Evolutionary conservation across 176 grass and related monocot genomes (phyloP).

Genomic region (Puccinellia tenuiflora): DNA sequence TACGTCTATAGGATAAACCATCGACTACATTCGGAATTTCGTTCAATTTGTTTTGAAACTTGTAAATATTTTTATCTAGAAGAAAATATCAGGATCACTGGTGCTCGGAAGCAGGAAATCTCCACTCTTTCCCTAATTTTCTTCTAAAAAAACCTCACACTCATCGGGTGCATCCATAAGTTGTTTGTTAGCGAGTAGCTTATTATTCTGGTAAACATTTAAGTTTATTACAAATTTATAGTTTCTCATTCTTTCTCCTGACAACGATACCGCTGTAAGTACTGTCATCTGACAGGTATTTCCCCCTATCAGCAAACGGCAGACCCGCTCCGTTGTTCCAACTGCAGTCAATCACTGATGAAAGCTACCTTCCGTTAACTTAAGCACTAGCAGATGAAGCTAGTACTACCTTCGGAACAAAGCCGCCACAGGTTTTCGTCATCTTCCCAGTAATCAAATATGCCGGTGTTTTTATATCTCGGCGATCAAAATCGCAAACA

Average conservation of each 20-base stretch:
- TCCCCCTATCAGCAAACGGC: not conserved
- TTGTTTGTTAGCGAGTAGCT: not conserved
- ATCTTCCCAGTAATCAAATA: not conserved
- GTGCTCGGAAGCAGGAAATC: too few relatives aligned
- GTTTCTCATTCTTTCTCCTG: not conserved
- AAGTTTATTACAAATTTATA: not conserved
- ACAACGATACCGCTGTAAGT: not conserved
- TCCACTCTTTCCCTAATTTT: too few relatives aligned
- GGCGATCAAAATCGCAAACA: not conserved
- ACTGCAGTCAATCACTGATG: not conserved
- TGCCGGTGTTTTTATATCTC: not conserved
- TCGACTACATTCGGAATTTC: too few relatives aligned
- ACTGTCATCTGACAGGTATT: not conserved
- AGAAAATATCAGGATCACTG: too few relatives aligned
- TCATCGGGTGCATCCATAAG: not conserved
- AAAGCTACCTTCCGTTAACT: conserved; percentile 13
- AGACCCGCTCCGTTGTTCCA: conserved; percentile 24
- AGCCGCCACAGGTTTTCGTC: conserved; percentile 15
- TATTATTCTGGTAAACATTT: not conserved
- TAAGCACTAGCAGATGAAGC: not conserved
- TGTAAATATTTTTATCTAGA: too few relatives aligned
- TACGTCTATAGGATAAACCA: too few relatives aligned
- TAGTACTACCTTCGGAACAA: not conserved
- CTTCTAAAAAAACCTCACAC: not conserved
- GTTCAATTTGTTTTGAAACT: too few relatives aligned